These are phyloP conservation scores for Durotheca rogersii DNA, from an alignment of 495 filamentous ascomycete species.

Conservation along the genomic window DNA sequence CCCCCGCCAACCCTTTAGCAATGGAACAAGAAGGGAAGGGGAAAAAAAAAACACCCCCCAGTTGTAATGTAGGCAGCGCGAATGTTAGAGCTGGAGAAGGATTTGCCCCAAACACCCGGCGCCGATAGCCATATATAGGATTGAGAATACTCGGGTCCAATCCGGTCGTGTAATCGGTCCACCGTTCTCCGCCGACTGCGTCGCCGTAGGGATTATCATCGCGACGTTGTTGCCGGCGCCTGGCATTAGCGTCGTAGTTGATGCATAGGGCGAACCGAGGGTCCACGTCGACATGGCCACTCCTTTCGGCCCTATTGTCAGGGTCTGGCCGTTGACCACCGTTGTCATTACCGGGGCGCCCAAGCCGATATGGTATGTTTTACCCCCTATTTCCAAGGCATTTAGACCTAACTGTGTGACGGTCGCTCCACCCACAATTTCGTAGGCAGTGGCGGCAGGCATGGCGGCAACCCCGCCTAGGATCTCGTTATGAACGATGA, in stretches of 20 bases:
- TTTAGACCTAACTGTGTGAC: conserved; percentile 51
- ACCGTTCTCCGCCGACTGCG: conserved; percentile 7
- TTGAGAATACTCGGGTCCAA: conserved; percentile 1
- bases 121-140: conserved; percentile 26
- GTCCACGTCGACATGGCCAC: conserved; percentile 48
- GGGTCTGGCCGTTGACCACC: conserved; percentile 43
- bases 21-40: too few species aligned
- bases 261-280: conserved; percentile 44
- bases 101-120: conserved; percentile 27
- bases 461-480: conserved; percentile 41
- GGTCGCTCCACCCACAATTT: conserved; percentile 49
- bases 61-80: neutral
- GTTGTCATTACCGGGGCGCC: conserved; percentile 39
- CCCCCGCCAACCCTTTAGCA: too few species aligned
- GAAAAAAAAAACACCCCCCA: conserved; percentile 2
- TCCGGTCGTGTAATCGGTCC: conserved; percentile 3
- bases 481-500: conserved; percentile 43
- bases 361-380: conserved; percentile 47
- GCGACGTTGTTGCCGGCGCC: conserved; percentile 19
- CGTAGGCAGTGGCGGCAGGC: conserved; percentile 40
- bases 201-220: conserved; percentile 15
- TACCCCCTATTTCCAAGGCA: conserved; percentile 49
- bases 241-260: conserved; percentile 42
- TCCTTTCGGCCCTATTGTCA: conserved; percentile 45
- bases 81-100: conserved; percentile 14